Conservation (phyloP, 2,329 filamentous ascomycete species). For the Dissoconium aciculare region DNA sequence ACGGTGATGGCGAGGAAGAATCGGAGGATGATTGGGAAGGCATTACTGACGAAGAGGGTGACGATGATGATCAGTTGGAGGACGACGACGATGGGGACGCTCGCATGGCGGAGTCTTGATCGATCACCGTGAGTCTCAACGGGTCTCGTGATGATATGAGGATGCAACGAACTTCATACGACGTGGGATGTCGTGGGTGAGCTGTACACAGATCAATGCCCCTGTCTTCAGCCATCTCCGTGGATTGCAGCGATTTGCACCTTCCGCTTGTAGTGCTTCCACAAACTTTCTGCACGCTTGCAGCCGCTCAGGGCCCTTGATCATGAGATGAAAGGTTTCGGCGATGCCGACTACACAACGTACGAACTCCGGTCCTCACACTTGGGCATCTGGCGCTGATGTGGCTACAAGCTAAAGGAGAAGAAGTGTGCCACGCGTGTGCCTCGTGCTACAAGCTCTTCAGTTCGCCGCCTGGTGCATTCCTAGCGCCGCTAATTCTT, state of each 20-base stretch:
- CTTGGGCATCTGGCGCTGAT: constrained; percentile 1
- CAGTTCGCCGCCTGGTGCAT: too few relatives aligned
- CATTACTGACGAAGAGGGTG: constrained; percentile 24
- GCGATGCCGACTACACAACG: constrained; percentile 1
- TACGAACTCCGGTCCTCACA: too few relatives aligned
- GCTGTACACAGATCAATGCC: too few relatives aligned
- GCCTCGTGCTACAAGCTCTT: too few relatives aligned
- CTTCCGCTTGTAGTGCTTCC: background rate
- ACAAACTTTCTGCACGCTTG: background rate
- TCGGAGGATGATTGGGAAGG: constrained; percentile 23
- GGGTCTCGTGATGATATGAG: too few relatives aligned
- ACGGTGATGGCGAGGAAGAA: constrained; percentile 28
- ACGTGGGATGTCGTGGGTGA: background rate
- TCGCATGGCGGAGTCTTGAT: constrained; percentile 17
- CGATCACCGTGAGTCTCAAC: too few relatives aligned
- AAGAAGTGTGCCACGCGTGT: too few relatives aligned
- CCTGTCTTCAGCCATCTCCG: too few relatives aligned
- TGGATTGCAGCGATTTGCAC: background rate
- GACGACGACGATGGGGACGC: constrained; percentile 21
- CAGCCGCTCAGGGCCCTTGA: background rate
- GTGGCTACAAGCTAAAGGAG: too few relatives aligned
- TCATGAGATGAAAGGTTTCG: background rate
- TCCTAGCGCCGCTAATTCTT: too few relatives aligned
- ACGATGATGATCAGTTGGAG: constrained; percentile 21
- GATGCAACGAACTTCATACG: too few relatives aligned